Evolutionary conservation across 2,329 filamentous ascomycete genomes (phyloP), one percentile per base, ranked within the genome.

Genomic region (Trichoderma oligosporum): DNA sequence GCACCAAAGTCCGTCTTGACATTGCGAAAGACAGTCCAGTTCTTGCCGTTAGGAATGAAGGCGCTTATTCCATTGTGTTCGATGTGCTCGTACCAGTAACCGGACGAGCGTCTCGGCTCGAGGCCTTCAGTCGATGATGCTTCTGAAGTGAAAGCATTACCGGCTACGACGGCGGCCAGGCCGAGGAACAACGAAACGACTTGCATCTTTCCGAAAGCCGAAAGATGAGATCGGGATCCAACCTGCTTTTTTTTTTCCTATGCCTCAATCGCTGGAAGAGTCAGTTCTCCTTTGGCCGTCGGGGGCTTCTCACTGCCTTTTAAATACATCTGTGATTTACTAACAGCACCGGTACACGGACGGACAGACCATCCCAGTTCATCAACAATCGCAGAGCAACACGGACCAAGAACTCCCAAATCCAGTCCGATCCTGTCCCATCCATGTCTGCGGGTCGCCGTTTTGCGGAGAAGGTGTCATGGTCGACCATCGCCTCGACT

Each of bases 1-100:
- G 86, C 86, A 45, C 86, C 86, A 66, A 80, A 89, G 62, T 88
- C 84, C 7, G 58, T 60, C 70, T 79, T 82, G 27, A 89, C 85
- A 65, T 88, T 88, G 61, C 86, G 83, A 71, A 82, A 88, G 60
- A 89, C 76, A 69, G 87, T 78, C 60, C 56, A 63, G n/a, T 61
- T 55, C 11, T 60, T 47, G 36, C 61, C 60, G 16, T 57, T 18
- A 3, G 27, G 7, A 12, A 61, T 61, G 35, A 61, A 61, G 0
- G 61, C 58, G n/a, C 61, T 61, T 46, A 61, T 61, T 18, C 60
- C 60, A 29, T 61, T 62, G 42, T 61, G 61, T 35, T 60, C 41
- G 18, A 61, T 60, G 4, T 53, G 56, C 29, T 61, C 60, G 12
- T 57, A 60, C 60, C 60, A 61, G 56, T 61, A 63, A 6, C 44